phyloP scores from a whole-genome alignment of 345 rosid genomes.

The Jatropha curcas region DNA sequence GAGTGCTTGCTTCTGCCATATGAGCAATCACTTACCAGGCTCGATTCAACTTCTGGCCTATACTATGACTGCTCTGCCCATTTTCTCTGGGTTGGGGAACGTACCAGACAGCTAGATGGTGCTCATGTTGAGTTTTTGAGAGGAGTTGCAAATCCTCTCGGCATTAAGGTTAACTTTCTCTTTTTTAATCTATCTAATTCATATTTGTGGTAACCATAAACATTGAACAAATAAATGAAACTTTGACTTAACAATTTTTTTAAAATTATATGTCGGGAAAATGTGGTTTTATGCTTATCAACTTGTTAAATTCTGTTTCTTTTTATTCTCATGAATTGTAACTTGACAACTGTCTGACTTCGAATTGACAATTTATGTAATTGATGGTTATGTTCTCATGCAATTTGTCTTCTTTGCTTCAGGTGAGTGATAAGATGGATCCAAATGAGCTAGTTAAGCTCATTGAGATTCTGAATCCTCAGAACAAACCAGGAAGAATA shows the following conservation, averaged over 20 bases:
- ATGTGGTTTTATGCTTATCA: neutral
- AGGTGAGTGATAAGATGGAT: constrained; percentile 97
- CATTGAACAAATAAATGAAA: neutral
- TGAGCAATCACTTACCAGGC: constrained; percentile 35
- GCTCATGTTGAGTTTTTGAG: constrained; percentile 33
- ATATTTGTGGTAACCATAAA: no score
- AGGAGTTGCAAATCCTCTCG: constrained; percentile 36
- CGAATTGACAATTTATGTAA: no score
- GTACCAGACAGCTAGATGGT: constrained; percentile 35
- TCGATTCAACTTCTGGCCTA: constrained; percentile 36
- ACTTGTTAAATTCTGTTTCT: neutral
- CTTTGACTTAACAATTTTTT: no score
- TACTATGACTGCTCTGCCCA: constrained; percentile 39
- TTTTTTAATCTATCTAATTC: neutral
- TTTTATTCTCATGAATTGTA: constrained; percentile 1
- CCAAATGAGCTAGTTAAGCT: constrained; percentile 84
- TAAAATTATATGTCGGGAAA: neutral
- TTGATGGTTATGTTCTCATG: neutral
- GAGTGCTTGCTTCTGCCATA: constrained; percentile 37
- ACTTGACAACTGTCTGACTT: neutral
- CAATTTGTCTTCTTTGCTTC: constrained; percentile 6
- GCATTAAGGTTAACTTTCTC: constrained; percentile 25
- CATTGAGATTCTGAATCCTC: constrained; percentile 83
- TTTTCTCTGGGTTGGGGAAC: constrained; percentile 34
- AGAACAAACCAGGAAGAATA: constrained; percentile 83